Conservation (phyloP, 2,329 filamentous ascomycete species). For the Xylariaceae sp. region DNA sequence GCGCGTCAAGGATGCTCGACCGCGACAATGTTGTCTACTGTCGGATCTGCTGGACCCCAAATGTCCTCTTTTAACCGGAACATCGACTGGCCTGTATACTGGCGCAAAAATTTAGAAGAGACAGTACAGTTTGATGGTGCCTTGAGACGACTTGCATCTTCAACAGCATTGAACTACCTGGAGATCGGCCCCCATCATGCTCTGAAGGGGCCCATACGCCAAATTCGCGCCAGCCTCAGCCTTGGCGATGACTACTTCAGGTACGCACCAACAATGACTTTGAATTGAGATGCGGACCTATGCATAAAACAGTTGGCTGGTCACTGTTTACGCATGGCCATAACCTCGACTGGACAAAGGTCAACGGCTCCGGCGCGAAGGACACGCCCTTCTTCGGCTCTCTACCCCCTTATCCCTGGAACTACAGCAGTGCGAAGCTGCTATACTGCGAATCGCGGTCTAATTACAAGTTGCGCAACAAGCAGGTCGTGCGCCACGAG, state of each 20-base stretch:
- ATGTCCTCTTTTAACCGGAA: too few relatives aligned
- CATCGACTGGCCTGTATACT: too few relatives aligned
- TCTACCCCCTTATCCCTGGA: conserved; percentile 37
- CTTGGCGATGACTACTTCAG: not conserved
- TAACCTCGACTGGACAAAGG: conserved; percentile 1
- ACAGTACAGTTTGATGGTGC: too few relatives aligned
- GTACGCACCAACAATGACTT: not conserved
- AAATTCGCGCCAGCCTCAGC: conserved; percentile 22
- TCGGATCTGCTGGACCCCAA: too few relatives aligned
- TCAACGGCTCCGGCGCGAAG: conserved; percentile 7
- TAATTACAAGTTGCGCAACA: too few relatives aligned
- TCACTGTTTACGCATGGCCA: conserved; percentile 4
- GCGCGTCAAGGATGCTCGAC: too few relatives aligned
- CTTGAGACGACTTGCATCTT: too few relatives aligned
- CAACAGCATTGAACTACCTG: too few relatives aligned
- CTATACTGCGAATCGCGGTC: too few relatives aligned
- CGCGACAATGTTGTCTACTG: too few relatives aligned
- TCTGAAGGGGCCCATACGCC: conserved; percentile 34
- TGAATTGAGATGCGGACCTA: conserved; percentile 1
- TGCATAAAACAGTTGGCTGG: conserved; percentile 11
- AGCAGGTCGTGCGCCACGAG: too few relatives aligned
- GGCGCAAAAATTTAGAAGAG: too few relatives aligned
- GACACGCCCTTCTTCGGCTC: not conserved
- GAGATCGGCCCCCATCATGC: conserved; percentile 27
- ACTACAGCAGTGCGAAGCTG: not conserved